Conservation (phyloP, 768 basidiomycete genomes). For the Tulasnella sp. region DNA sequence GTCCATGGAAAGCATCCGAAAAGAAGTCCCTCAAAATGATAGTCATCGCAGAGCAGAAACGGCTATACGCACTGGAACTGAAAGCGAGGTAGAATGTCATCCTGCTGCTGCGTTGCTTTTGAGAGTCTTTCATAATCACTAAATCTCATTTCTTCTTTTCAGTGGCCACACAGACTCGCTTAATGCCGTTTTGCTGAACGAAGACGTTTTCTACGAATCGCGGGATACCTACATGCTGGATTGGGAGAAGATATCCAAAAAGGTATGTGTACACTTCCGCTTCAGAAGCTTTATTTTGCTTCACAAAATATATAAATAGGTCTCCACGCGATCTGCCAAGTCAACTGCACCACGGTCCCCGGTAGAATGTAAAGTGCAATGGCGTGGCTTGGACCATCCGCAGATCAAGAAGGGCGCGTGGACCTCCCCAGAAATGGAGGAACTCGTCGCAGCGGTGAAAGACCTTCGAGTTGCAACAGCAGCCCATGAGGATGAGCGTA, state of each 20-base stretch:
- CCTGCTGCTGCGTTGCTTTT: not conserved
- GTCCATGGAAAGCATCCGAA: not conserved
- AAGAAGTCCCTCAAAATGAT: not conserved
- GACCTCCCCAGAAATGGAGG: not conserved
- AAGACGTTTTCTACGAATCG: not conserved
- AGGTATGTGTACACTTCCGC: not conserved
- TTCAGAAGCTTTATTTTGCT: not conserved
- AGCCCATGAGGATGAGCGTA: not conserved
- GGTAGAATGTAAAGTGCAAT: constrained; percentile 4
- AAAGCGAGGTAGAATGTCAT: not conserved
- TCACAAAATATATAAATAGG: not conserved
- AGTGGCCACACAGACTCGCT: constrained; percentile 4
- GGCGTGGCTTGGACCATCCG: constrained; percentile 7
- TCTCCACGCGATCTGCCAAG: not conserved
- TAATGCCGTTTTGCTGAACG: not conserved
- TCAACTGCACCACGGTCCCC: not conserved
- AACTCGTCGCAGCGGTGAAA: not conserved
- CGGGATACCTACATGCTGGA: not conserved
- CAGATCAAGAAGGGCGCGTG: constrained; percentile 8
- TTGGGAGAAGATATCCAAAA: constrained; percentile 6
- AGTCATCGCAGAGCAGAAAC: constrained; percentile 7
- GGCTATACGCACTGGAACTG: not conserved
- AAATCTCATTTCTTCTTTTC: not conserved
- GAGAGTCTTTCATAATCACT: not conserved
- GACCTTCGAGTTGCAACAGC: not conserved